Percentiles rank a stretch among this genome's conserved stretches.
Evolutionary conservation across 2,329 filamentous ascomycete genomes (phyloP).

Genomic region (Coniella vitis): DNA sequence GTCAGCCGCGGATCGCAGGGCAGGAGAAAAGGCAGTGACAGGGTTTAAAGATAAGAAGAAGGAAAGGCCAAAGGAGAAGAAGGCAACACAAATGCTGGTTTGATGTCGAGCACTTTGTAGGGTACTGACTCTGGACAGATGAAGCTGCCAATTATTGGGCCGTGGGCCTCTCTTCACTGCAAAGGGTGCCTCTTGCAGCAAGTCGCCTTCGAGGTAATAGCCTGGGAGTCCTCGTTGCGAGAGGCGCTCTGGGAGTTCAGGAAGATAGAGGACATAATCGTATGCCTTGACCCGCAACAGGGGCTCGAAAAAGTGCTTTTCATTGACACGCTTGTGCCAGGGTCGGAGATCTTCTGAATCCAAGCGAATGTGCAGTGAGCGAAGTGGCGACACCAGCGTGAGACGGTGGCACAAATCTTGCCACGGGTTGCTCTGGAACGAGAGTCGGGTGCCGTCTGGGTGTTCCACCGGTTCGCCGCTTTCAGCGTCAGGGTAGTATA

Average conservation of each 20-base stretch:
- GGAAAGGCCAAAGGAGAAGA: background rate
- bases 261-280: conserved; percentile 21
- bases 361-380: conserved; percentile 23
- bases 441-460: conserved; percentile 15
- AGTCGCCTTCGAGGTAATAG: conserved; percentile 18
- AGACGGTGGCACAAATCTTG: conserved; percentile 21
- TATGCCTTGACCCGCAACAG: conserved; percentile 18
- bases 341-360: conserved; percentile 24
- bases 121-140: conserved; percentile 17
- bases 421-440: conserved; percentile 22
- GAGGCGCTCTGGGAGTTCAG: conserved; percentile 15
- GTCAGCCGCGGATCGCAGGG: too few species aligned
- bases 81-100: too few species aligned
- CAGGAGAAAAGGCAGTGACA: too few species aligned
- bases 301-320: conserved; percentile 22
- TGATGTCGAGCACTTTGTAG: background rate
- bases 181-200: conserved; percentile 16
- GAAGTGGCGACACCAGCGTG: conserved; percentile 16
- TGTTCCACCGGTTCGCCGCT: conserved; percentile 12
- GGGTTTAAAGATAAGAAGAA: too few species aligned
- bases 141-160: conserved; percentile 22
- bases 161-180: conserved; percentile 19
- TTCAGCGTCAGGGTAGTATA: conserved; percentile 20
- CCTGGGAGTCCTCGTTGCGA: conserved; percentile 10
- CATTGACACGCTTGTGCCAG: conserved; percentile 25